phyloP scores from a whole-genome alignment of 371 early-diverging fungal species.

The Syncephalastrum sp. region DNA sequence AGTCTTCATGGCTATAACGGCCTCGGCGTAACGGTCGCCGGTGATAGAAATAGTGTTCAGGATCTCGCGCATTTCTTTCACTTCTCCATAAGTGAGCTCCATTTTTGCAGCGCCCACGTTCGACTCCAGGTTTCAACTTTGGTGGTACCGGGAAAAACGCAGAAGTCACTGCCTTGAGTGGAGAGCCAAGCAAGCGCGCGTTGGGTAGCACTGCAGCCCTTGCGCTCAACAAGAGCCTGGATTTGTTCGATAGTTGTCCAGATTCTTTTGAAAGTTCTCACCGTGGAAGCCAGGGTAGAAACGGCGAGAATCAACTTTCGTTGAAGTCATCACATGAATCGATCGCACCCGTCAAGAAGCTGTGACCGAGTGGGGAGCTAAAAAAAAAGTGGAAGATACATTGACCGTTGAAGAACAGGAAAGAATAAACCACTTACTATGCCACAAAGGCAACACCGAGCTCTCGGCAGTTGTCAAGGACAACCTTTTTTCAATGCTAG shows the following conservation, averaged over 20 bases:
- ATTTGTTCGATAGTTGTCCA: conserved; percentile 51
- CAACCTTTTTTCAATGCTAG: conserved; percentile 50
- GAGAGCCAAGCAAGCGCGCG: conserved; percentile 61
- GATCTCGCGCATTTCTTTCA: conserved; percentile 32
- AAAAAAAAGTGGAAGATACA: too few relatives aligned
- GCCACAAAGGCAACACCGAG: conserved; percentile 58
- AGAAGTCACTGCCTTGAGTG: conserved; percentile 32
- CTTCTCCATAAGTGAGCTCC: conserved; percentile 42
- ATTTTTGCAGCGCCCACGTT: conserved; percentile 40
- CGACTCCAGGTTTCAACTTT: conserved; percentile 50
- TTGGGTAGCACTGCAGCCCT: conserved; percentile 38
- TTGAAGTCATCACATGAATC: conserved; percentile 41
- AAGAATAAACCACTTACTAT: conserved; percentile 14
- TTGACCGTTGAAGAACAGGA: too few relatives aligned
- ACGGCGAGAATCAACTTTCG: conserved; percentile 42
- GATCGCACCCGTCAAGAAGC: conserved; percentile 51
- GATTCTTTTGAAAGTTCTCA: conserved; percentile 50
- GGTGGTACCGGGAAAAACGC: conserved; percentile 57
- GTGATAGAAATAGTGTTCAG: conserved; percentile 11
- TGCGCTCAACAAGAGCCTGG: conserved; percentile 33
- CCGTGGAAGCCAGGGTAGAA: conserved; percentile 44
- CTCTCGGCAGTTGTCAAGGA: conserved; percentile 49
- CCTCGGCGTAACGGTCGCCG: too few relatives aligned
- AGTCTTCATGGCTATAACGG: background rate
- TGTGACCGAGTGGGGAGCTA: conserved; percentile 52